phyloP scores from a whole-genome alignment of 2,329 filamentous ascomycete genomes.

The Monilinia vaccinii-corymbosi region DNA sequence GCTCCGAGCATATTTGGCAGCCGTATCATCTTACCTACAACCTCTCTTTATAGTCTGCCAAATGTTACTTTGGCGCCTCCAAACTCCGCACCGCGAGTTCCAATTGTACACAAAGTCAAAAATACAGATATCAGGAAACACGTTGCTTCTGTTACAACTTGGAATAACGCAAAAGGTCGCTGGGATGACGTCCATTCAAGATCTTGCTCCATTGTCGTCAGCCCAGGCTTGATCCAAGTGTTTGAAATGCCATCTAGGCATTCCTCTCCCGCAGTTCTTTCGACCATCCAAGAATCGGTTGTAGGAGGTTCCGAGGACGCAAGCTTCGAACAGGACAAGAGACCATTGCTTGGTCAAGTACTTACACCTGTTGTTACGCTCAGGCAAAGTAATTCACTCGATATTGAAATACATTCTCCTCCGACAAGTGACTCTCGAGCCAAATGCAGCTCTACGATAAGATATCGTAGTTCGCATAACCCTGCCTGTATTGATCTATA shows the following conservation, averaged over 20 bases:
- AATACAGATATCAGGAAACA: slow-evolving; percentile 33
- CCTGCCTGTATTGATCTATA: slow-evolving; percentile 78
- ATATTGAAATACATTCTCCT: slow-evolving; percentile 87
- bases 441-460: slow-evolving; percentile 55
- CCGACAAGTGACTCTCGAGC: slow-evolving; percentile 66
- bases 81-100: slow-evolving; percentile 71
- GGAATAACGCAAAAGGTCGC: slow-evolving; percentile 48
- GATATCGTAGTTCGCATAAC: slow-evolving; percentile 68
- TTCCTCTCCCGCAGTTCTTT: slow-evolving; percentile 7
- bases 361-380: slow-evolving; percentile 87
- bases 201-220: slow-evolving; percentile 46
- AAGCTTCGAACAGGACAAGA: slow-evolving; percentile 28
- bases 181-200: slow-evolving; percentile 51
- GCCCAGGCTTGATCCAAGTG: slow-evolving; percentile 50
- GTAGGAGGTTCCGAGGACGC: slow-evolving; percentile 2
- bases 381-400: slow-evolving; percentile 80
- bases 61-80: slow-evolving; percentile 60
- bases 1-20: slow-evolving; percentile 9
- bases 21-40: slow-evolving; percentile 6
- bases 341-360: slow-evolving; percentile 60
- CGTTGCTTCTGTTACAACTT: slow-evolving; percentile 50
- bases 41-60: slow-evolving; percentile 10
- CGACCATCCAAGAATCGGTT: slow-evolving; percentile 7
- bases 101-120: slow-evolving; percentile 35
- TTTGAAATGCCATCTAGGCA: slow-evolving; percentile 36